Evolutionary conservation across 1,284 basidiomycete species (phyloP), one percentile per base, ranked within the genome.

Genomic region (Kwoniella shivajii): DNA sequence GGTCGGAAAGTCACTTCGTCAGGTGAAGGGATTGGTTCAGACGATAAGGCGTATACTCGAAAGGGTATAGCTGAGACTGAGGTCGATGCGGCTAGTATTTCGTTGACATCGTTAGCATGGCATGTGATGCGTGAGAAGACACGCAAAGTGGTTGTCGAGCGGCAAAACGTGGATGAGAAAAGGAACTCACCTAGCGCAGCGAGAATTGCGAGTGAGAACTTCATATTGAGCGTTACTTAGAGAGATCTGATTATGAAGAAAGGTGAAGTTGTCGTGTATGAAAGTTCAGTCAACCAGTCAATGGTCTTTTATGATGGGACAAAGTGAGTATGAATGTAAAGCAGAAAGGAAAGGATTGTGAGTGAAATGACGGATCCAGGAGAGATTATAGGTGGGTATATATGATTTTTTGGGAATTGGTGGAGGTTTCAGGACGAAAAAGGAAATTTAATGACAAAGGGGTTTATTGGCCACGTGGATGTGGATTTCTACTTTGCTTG

Each of bases 171-270:
- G 10, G 29, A 31, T 18, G 24, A 18, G 14, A 20, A n/a, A 22
- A 5, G 9, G 11, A 20, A 61, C 65, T 65, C 27, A 66, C 67
- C 65, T 37, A 66, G 57, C 33, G 60, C 59, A 46, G 57, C 57
- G 11, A 63, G 29, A n/a, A 63, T 13, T 16, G 57, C 45, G 27
- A 65, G 26, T 20, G 64, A 57, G 24, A 67, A 27, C 56, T 66
- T 69, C 67, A 69, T 69, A 13, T n/a, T 64, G 53, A 20, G 6
- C 51, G 7, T 20, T 39, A 24, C 24, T 43, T 46, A 29, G 34
- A 9, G 16, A 20, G 30, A 43, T 48, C 27, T 39, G 54, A 24
- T 37, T 18, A 16, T 51, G n/a, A 14, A 33, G 24, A n/a, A 29
- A 33, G 39, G 36, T 38, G n/a, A n/a, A 56, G 24, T 30, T 20